Conservation (phyloP, 2,329 filamentous ascomycete species). For the Ophiostoma novo-ulmi region DNA sequence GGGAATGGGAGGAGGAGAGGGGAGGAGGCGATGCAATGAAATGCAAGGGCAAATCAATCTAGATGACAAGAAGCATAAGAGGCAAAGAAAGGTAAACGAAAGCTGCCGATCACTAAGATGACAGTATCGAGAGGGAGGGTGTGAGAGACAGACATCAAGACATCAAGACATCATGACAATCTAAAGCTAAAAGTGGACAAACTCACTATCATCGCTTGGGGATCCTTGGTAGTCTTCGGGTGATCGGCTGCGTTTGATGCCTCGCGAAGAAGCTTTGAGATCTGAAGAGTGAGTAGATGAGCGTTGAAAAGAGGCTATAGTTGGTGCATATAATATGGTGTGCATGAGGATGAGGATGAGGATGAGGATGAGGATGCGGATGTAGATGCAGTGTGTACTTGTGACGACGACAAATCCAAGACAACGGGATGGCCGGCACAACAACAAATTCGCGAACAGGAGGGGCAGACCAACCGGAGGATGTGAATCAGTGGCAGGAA, state of each 20-base stretch:
- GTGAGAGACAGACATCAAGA: background rate
- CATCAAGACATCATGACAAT: background rate
- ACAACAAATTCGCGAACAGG: background rate
- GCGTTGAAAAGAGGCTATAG: no score
- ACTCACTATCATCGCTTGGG: conserved; percentile 71
- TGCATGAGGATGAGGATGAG: background rate
- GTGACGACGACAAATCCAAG: background rate
- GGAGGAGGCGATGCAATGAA: background rate
- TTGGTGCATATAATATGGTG: background rate
- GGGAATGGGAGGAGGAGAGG: background rate
- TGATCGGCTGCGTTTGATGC: conserved; percentile 74
- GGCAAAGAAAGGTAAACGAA: conserved; percentile 32
- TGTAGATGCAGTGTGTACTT: background rate
- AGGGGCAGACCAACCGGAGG: background rate
- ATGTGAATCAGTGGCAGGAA: conserved; percentile 6
- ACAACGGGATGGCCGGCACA: conserved; percentile 10
- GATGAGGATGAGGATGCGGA: background rate
- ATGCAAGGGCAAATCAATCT: background rate
- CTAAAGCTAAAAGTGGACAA: conserved; percentile 22
- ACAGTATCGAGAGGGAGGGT: conserved; percentile 20
- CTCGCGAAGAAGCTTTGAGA: conserved; percentile 44
- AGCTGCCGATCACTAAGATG: background rate
- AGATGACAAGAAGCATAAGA: background rate
- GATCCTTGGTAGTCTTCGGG: conserved; percentile 61
- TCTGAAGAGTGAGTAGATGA: conserved; percentile 23